Evolutionary conservation across 768 basidiomycete genomes (phyloP).

Genomic region (Cytidiella melzeri): DNA sequence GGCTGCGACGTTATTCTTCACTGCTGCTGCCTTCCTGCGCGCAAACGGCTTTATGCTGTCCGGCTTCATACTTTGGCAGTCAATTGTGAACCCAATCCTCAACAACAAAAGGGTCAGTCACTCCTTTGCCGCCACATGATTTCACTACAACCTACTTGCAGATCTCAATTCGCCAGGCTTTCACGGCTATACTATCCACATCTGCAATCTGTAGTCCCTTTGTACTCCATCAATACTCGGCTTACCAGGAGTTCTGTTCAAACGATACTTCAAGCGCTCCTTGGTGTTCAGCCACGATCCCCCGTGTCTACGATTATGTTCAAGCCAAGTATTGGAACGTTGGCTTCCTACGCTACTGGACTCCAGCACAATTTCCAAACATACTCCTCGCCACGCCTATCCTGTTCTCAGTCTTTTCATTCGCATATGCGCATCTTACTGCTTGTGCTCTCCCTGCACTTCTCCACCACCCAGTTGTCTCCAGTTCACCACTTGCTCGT

Average conservation of each 20-base stretch:
- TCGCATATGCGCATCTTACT: constrained; percentile 18
- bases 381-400: constrained; percentile 75
- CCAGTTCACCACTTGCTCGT: background rate
- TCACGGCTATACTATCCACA: constrained; percentile 36
- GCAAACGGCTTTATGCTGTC: constrained; percentile 73
- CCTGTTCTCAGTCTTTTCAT: constrained; percentile 44
- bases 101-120: constrained; percentile 28
- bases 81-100: constrained; percentile 51
- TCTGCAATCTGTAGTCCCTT: constrained; percentile 59
- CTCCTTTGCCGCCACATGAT: constrained; percentile 4
- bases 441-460: constrained; percentile 12
- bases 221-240: constrained; percentile 59
- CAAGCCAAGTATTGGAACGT: constrained; percentile 84
- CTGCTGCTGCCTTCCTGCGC: constrained; percentile 58
- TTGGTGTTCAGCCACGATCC: constrained; percentile 65
- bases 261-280: constrained; percentile 3
- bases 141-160: constrained; percentile 17
- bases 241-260: constrained; percentile 63
- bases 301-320: constrained; percentile 76
- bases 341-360: constrained; percentile 88
- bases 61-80: constrained; percentile 77
- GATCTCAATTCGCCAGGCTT: constrained; percentile 28
- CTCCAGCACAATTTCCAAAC: constrained; percentile 76
- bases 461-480: constrained; percentile 2
- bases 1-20: constrained; percentile 53